Evolutionary conservation across 2,329 filamentous ascomycete species (phyloP).

Genomic region (Colletotrichum tropicale): DNA sequence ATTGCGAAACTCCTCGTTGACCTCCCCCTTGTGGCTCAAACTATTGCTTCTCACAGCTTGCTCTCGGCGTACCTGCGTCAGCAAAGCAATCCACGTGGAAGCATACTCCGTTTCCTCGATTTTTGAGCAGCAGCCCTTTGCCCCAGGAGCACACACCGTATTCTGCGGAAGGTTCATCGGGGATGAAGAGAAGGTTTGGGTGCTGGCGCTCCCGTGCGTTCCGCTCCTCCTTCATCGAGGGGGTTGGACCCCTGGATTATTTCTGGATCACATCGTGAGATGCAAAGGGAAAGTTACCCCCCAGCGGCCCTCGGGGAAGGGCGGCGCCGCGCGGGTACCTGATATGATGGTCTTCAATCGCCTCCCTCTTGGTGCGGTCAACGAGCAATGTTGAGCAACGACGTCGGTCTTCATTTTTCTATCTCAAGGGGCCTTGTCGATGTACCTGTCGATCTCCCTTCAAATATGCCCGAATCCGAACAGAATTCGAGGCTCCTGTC

Average conservation of each 20-base stretch:
- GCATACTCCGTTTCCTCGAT: neutral
- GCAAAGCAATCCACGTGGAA: neutral
- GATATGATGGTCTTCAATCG: neutral
- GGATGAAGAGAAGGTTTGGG: slow-evolving; percentile 3
- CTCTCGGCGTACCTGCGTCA: slow-evolving; percentile 16
- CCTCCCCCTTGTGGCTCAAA: neutral
- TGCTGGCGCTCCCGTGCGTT: slow-evolving; percentile 17
- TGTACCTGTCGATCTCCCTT: slow-evolving; percentile 19
- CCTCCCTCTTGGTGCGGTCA: neutral
- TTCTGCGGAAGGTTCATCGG: neutral
- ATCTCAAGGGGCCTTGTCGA: neutral
- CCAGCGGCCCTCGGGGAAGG: neutral
- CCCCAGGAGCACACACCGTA: neutral
- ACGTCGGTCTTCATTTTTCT: neutral
- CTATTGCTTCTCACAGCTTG: neutral
- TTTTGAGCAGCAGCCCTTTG: neutral
- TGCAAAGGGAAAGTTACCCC: neutral
- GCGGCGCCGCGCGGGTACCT: neutral
- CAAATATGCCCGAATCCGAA: neutral
- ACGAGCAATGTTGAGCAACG: neutral
- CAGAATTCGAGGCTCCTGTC: neutral
- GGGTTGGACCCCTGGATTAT: slow-evolving; percentile 14
- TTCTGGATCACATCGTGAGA: neutral
- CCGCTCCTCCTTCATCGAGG: slow-evolving; percentile 14
- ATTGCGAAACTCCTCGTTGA: neutral